phyloP scores from a whole-genome alignment of 2,329 filamentous ascomycete species.

The Setomelanomma holmii region DNA sequence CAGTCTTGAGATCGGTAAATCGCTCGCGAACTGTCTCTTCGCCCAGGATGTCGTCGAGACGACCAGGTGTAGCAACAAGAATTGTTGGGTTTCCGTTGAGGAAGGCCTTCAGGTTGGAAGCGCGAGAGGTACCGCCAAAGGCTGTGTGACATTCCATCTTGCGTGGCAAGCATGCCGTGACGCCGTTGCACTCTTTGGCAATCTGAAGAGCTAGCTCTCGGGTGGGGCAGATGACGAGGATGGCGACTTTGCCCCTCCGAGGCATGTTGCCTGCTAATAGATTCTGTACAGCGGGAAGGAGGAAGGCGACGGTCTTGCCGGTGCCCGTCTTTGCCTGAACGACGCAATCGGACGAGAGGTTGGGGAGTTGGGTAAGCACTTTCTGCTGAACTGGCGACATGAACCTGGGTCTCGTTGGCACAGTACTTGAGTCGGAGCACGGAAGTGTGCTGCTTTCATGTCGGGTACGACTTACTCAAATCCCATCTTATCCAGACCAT shows the following conservation, averaged over 20 bases:
- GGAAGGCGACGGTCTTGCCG: constrained; percentile 59
- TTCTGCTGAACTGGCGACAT: constrained; percentile 64
- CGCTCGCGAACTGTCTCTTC: constrained; percentile 54
- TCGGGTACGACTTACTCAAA: constrained; percentile 38
- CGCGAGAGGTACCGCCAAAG: constrained; percentile 50
- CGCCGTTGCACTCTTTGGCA: constrained; percentile 54
- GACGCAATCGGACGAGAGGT: constrained; percentile 59
- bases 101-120: constrained; percentile 42
- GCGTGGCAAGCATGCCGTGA: constrained; percentile 50
- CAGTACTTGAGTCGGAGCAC: neutral
- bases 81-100: constrained; percentile 49
- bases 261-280: constrained; percentile 47
- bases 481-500: constrained; percentile 46
- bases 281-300: constrained; percentile 57
- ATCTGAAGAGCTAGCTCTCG: constrained; percentile 60
- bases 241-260: constrained; percentile 50
- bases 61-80: constrained; percentile 58
- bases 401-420: constrained; percentile 34
- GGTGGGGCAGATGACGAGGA: constrained; percentile 57
- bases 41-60: constrained; percentile 56
- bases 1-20: constrained; percentile 53
- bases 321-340: constrained; percentile 62
- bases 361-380: constrained; percentile 59
- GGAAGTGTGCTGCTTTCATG: neutral
- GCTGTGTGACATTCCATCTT: constrained; percentile 55